These are phyloP conservation scores for Adansonia rubrostipa DNA, from an alignment of 441 rosid species.

Conservation along the genomic window DNA sequence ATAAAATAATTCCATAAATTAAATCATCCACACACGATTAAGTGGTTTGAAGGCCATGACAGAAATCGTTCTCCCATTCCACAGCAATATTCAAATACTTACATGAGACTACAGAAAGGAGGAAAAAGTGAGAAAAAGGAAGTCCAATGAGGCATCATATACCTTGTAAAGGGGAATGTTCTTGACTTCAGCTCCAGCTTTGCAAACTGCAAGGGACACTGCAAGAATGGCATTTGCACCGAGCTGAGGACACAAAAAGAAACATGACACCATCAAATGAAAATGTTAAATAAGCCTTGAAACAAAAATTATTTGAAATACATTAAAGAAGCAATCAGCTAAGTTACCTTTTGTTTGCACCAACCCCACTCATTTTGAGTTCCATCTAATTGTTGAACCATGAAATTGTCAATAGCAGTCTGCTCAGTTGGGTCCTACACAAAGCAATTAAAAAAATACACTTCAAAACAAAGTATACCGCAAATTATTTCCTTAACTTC, in stretches of 20 bases:
- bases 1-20: background rate
- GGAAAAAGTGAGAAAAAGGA: background rate
- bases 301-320: background rate
- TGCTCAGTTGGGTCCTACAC: conserved; percentile 88
- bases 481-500: background rate
- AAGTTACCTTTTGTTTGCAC: conserved; percentile 97
- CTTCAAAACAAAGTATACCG: background rate
- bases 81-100: background rate
- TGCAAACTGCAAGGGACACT: conserved; percentile 95
- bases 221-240: conserved; percentile 97
- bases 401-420: conserved; percentile 72
- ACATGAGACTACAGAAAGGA: background rate
- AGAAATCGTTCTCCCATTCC: background rate
- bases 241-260: conserved; percentile 49
- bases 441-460: conserved; percentile 13
- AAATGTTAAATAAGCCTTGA: conserved; percentile 17
- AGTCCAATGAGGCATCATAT: background rate
- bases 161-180: conserved; percentile 94
- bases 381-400: conserved; percentile 96
- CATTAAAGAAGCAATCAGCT: too few relatives aligned
- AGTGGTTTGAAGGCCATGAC: background rate
- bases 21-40: background rate
- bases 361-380: conserved; percentile 98
- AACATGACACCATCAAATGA: background rate
- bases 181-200: conserved; percentile 85